A percentile compares a stretch with the other conserved stretches of the same genome.
Evolutionary conservation across 1,284 basidiomycete genomes (phyloP).

Genomic region (Agroathelia rolfsii): DNA sequence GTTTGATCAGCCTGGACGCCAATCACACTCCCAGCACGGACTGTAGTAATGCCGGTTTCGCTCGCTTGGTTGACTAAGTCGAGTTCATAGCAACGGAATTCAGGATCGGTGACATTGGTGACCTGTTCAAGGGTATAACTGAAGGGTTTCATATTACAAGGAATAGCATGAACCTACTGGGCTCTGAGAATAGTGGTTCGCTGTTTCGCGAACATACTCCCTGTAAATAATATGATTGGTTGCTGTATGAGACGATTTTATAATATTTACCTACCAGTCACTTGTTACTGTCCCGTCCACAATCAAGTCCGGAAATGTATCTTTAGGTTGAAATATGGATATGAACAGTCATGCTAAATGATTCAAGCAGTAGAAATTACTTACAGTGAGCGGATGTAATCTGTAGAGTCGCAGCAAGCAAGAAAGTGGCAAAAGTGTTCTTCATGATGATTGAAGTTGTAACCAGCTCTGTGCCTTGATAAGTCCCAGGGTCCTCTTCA

Average conservation of each 20-base stretch:
- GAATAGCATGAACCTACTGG: conserved; percentile 23
- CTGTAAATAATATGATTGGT: conserved; percentile 25
- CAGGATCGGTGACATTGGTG: conserved; percentile 30
- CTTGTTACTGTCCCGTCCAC: conserved; percentile 20
- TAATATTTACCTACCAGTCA: too few species aligned
- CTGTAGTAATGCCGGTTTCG: conserved; percentile 28
- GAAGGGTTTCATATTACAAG: conserved; percentile 1
- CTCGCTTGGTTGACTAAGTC: conserved; percentile 26
- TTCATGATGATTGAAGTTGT: too few species aligned
- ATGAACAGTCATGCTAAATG: too few species aligned
- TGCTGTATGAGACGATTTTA: too few species aligned
- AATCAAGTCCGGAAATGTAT: conserved; percentile 27
- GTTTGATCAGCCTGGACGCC: conserved; percentile 23
- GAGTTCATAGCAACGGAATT: conserved; percentile 38
- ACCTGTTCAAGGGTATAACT: conserved; percentile 18
- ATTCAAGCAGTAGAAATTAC: too few species aligned
- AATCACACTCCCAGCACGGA: conserved; percentile 28
- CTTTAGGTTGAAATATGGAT: too few species aligned
- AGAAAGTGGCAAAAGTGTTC: too few species aligned
- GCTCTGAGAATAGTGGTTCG: conserved; percentile 31
- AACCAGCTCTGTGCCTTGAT: too few species aligned
- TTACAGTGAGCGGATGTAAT: too few species aligned
- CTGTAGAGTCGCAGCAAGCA: too few species aligned
- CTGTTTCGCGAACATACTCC: conserved; percentile 34
- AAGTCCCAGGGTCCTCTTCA: too few species aligned